A percentile compares a stretch with the other conserved stretches of the same genome.
phyloP scores from a whole-genome alignment of 148 eudicot species.

The Cornus controversa region DNA sequence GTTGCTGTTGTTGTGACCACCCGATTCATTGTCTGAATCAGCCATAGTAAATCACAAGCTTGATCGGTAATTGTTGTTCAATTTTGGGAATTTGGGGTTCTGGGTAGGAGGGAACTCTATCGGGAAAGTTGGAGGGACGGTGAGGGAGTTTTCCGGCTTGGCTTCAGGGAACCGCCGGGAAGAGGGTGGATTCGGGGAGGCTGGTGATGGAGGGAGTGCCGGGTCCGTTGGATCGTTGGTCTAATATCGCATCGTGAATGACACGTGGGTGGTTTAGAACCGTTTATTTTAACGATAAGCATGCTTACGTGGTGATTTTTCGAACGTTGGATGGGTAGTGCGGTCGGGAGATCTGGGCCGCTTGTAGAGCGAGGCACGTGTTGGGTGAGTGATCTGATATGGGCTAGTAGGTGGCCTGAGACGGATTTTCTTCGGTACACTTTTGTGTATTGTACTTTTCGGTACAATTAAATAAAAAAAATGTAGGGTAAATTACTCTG shows the following conservation, averaged over 20 bases:
- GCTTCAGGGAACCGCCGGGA: not conserved
- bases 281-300: slow-evolving; percentile 15
- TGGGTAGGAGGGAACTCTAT: not conserved
- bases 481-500: too few relatives aligned
- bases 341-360: not conserved
- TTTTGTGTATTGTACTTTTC: too few relatives aligned
- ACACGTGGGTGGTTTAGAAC: not conserved
- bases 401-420: too few relatives aligned
- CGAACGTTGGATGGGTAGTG: not conserved
- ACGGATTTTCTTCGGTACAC: too few relatives aligned
- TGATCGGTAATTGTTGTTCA: not conserved
- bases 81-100: not conserved
- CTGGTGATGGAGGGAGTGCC: not conserved
- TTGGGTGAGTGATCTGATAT: not conserved
- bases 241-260: slow-evolving; percentile 14
- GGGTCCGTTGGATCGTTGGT: slow-evolving; percentile 15
- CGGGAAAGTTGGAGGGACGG: slow-evolving; percentile 8
- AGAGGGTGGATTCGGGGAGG: not conserved
- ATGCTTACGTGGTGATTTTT: not conserved
- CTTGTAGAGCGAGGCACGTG: slow-evolving; percentile 8
- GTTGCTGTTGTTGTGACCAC: slow-evolving; percentile 28
- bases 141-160: not conserved
- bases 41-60: slow-evolving; percentile 21
- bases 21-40: slow-evolving; percentile 58
- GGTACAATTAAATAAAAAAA: too few relatives aligned